phyloP scores from a whole-genome alignment of 208 protist genomes.

The Leishmania braziliensis region DNA sequence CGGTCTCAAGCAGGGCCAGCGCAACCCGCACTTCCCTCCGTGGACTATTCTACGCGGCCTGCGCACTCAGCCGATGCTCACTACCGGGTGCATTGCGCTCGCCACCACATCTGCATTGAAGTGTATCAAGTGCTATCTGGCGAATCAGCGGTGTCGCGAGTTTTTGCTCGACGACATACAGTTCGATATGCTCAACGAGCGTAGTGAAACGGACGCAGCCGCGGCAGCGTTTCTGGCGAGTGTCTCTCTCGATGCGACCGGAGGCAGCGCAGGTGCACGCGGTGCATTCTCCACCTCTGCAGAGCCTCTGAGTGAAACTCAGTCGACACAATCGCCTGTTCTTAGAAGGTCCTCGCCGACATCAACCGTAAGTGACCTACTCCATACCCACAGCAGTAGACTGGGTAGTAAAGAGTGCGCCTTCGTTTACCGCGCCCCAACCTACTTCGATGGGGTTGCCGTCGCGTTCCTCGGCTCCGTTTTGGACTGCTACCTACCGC shows the following conservation, averaged over 20 bases:
- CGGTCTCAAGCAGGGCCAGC: conserved; percentile 38
- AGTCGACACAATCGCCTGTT: background rate
- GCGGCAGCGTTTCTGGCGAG: conserved; percentile 11
- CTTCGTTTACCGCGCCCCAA: conserved; percentile 36
- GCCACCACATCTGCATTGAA: conserved; percentile 67
- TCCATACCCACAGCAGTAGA: background rate
- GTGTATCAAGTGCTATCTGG: conserved; percentile 63
- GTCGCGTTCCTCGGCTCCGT: conserved; percentile 80
- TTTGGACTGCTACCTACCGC: conserved; percentile 84
- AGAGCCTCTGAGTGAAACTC: background rate
- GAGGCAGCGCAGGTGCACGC: background rate
- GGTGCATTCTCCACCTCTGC: no score
- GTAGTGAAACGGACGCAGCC: conserved; percentile 25
- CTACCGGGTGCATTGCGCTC: conserved; percentile 67
- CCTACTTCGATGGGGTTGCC: conserved; percentile 79
- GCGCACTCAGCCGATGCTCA: conserved; percentile 73
- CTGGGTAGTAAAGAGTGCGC: background rate
- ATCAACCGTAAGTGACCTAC: background rate
- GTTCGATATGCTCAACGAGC: conserved; percentile 47
- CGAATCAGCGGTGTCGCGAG: conserved; percentile 70
- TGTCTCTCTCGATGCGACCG: background rate
- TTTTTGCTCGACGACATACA: conserved; percentile 78
- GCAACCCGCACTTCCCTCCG: conserved; percentile 40
- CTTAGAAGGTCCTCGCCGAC: no score
- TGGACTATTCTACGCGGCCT: conserved; percentile 66